phyloP scores from a whole-genome alignment of 768 basidiomycete species.

The Leucosporidium yakuticum region DNA sequence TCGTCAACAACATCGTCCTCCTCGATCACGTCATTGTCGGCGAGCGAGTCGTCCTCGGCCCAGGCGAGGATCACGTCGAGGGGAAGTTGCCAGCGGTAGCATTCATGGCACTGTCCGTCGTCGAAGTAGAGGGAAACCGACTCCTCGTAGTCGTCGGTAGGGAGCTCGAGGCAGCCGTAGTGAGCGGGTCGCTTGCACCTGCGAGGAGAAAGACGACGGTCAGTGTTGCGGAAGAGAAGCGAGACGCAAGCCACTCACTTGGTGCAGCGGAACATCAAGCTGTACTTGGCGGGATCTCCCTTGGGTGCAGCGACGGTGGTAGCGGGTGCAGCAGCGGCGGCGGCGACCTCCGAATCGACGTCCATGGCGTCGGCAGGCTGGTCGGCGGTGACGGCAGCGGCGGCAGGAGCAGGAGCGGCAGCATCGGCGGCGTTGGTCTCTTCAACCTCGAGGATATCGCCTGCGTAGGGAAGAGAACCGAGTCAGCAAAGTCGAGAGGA shows the following conservation, averaged over 20 bases:
- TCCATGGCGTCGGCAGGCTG: slow-evolving; percentile 1
- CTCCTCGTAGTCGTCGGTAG: slow-evolving; percentile 17
- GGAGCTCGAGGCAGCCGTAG: slow-evolving; percentile 31
- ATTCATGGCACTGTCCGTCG: slow-evolving; percentile 26
- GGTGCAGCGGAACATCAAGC: slow-evolving; percentile 37
- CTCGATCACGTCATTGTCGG: neutral
- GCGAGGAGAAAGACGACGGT: neutral
- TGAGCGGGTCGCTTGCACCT: slow-evolving; percentile 35
- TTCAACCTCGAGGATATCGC: slow-evolving; percentile 1
- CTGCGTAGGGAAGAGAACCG: neutral
- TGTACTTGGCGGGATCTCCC: neutral
- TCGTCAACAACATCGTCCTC: slow-evolving; percentile 13
- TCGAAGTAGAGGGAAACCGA: slow-evolving; percentile 4
- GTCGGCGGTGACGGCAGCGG: neutral
- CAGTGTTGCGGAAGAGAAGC: neutral
- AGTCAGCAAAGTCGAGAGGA: neutral
- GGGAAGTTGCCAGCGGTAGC: slow-evolving; percentile 11
- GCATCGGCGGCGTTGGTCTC: neutral
- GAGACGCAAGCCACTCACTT: slow-evolving; percentile 12
- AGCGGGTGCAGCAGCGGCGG: too few species aligned
- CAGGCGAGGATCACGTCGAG: slow-evolving; percentile 38
- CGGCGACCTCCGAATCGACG: neutral
- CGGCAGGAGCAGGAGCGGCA: neutral
- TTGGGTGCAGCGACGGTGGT: too few species aligned
- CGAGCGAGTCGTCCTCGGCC: slow-evolving; percentile 16